A percentile compares a stretch with the other conserved stretches of the same genome.
Conservation (phyloP, 2,329 filamentous ascomycete genomes). For the Cladophialophora chaetospira region DNA sequence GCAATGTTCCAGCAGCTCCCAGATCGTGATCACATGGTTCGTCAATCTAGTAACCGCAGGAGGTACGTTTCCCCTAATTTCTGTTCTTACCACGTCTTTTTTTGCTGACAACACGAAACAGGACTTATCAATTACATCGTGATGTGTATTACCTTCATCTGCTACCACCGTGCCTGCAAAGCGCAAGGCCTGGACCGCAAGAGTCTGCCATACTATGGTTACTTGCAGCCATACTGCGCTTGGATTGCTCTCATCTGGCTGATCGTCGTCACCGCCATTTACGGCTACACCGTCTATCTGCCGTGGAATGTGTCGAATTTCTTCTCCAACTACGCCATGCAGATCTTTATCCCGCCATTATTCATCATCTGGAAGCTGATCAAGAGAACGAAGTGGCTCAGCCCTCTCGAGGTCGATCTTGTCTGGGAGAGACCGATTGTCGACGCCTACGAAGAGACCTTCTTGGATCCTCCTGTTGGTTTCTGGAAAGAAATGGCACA, state of each 20-base stretch:
- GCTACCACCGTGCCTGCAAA: conserved; percentile 58
- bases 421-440: conserved; percentile 63
- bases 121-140: conserved; percentile 61
- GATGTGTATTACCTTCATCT: conserved; percentile 61
- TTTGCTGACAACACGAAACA: background rate
- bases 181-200: conserved; percentile 56
- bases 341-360: conserved; percentile 21
- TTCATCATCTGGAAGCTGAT: conserved; percentile 36
- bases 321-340: conserved; percentile 52
- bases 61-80: conserved; percentile 2
- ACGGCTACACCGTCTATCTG: conserved; percentile 72
- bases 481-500: conserved; percentile 33
- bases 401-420: conserved; percentile 49
- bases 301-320: conserved; percentile 69
- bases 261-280: conserved; percentile 68
- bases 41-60: conserved; percentile 46
- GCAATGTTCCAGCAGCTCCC: conserved; percentile 52
- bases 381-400: conserved; percentile 24
- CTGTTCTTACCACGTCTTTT: background rate
- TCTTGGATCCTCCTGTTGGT: conserved; percentile 50
- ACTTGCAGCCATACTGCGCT: conserved; percentile 61
- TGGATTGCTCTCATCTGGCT: conserved; percentile 49
- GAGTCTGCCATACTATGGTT: conserved; percentile 59
- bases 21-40: conserved; percentile 57
- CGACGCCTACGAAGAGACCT: conserved; percentile 60